Base-by-base conservation (phyloP, 2,329 filamentous ascomycete species). In the Fusarium setosum region DNA sequence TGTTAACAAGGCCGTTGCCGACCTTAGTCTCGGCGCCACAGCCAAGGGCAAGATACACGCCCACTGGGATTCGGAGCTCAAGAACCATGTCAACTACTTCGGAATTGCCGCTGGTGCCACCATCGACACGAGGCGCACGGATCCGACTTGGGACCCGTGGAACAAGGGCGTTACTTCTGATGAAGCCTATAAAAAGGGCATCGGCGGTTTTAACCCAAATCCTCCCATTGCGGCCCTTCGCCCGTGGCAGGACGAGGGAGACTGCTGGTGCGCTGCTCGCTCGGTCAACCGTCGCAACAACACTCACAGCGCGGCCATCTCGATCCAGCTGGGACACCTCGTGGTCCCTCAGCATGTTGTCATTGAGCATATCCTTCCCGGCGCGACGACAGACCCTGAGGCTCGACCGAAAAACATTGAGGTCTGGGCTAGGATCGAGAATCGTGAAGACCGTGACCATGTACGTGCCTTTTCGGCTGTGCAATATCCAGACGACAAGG, bases 181-280 rank as follows among this genome's bases (percentile, higher is more conserved):
- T 0, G 59, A 55, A 6, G 54, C 62, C 1, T 62, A 59, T 24
- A 49, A 61, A 24, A 67, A 69, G 6, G 74, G 73, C 2, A 5
- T 72, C 18, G 37, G 52, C 3, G 64, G 67, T 34, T 21, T 71
- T 10, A 54, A 67, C 5, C 67, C 67, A 1, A 52, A 58, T 4
- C 79, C 83, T 1, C 83, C 84, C 0, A 71, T 80, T n/a, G 76
- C 82, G 1, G 93, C 91, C 1, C 82, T 97, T 3, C 49, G 56
- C 2, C 79, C 82, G 4, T 97, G 94, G 93, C 82, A 89, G 10
- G 92, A 97, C 47, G 85, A 90, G 31, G 92, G 92, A 18, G 92
- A 98, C 63, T 96, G 93, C 77, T 98, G 93, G 92, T 98, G 95
- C 76, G 89, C 90, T 5, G 84, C 81, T 0, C 73, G 72, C 4